phyloP scores from a whole-genome alignment of 768 basidiomycete species.

The Lentinula guzmanii region DNA sequence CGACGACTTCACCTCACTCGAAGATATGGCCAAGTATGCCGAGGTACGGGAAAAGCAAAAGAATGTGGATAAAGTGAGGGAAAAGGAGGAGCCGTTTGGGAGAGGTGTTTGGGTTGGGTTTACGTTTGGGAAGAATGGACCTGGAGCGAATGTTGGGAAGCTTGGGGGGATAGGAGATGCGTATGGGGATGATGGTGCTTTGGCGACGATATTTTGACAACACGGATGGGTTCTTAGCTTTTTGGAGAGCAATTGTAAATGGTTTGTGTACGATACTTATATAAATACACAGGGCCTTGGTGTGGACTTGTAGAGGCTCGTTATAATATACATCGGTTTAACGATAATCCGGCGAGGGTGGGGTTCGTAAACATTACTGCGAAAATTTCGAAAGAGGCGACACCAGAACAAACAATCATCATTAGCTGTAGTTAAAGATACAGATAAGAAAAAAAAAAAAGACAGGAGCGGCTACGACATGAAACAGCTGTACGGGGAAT shows the following conservation, averaged over 20 bases:
- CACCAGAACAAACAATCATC: neutral
- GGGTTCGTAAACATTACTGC: too few species aligned
- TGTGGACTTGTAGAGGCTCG: too few species aligned
- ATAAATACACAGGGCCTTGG: too few species aligned
- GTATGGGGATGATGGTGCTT: constrained; percentile 32
- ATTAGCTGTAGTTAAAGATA: neutral
- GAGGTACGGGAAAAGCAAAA: constrained; percentile 96
- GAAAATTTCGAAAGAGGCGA: too few species aligned
- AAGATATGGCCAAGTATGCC: constrained; percentile 98
- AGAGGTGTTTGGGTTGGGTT: constrained; percentile 90
- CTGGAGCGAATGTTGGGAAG: constrained; percentile 36
- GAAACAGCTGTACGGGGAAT: neutral
- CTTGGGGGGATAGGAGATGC: constrained; percentile 19
- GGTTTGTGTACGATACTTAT: too few species aligned
- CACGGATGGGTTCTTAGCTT: too few species aligned
- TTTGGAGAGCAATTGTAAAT: too few species aligned
- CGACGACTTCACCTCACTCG: constrained; percentile 80
- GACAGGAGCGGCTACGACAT: neutral
- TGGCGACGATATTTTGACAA: constrained; percentile 57
- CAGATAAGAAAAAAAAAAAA: neutral
- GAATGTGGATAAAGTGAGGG: constrained; percentile 88
- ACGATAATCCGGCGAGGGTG: too few species aligned
- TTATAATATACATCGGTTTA: too few species aligned
- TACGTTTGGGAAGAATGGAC: constrained; percentile 86
- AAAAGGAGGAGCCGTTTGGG: constrained; percentile 69